A percentile compares a stretch with the other conserved stretches of the same genome.
Evolutionary conservation across 2,329 filamentous ascomycete genomes (phyloP).

Genomic region (Fusarium nygamai): DNA sequence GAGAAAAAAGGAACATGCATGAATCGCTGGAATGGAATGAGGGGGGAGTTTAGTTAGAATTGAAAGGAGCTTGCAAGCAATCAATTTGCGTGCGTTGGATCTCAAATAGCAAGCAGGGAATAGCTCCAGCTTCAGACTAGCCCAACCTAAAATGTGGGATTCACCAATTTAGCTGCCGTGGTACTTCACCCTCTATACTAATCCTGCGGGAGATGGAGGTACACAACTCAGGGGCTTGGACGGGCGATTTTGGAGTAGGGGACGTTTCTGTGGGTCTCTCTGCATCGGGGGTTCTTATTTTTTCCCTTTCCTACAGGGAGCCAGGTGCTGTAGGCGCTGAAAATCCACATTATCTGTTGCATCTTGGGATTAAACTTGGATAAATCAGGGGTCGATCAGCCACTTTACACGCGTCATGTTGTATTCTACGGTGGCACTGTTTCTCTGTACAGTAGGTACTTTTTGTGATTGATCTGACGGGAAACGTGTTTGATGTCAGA

Average conservation of each 20-base stretch:
- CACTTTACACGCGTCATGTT: constrained; percentile 22
- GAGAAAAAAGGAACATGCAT: constrained; percentile 6
- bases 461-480: neutral
- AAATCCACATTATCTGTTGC: neutral
- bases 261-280: constrained; percentile 13
- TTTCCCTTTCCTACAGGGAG: neutral
- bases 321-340: neutral
- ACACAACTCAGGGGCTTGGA: constrained; percentile 23
- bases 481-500: neutral
- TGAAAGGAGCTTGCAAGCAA: constrained; percentile 9
- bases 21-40: constrained; percentile 24
- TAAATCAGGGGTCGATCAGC: constrained; percentile 26
- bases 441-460: neutral
- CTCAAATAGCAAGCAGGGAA: neutral
- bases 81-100: constrained; percentile 1
- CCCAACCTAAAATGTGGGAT: constrained; percentile 32
- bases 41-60: constrained; percentile 14
- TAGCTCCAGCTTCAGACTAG: constrained; percentile 21
- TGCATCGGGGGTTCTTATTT: constrained; percentile 8
- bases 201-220: neutral
- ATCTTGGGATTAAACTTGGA: constrained; percentile 7
- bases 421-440: neutral
- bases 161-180: constrained; percentile 36
- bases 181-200: neutral
- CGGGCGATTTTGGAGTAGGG: constrained; percentile 27